phyloP scores from a whole-genome alignment of 2,329 filamentous ascomycete species.

The Alternaria incomplexa region DNA sequence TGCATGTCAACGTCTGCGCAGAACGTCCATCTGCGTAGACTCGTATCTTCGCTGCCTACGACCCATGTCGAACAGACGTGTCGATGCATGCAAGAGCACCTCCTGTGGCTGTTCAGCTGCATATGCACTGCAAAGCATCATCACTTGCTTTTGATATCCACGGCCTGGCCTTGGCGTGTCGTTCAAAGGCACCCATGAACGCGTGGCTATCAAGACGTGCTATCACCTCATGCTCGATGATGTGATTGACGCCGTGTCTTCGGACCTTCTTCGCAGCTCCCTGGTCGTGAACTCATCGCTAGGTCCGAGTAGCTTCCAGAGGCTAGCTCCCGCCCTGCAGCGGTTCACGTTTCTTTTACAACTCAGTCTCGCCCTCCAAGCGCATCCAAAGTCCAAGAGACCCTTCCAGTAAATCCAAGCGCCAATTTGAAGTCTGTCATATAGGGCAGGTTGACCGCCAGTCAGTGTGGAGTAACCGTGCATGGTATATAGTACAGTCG shows the following conservation, averaged over 20 bases:
- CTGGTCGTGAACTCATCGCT: neutral
- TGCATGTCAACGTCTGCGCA: neutral
- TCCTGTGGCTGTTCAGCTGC: neutral
- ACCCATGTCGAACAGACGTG: neutral
- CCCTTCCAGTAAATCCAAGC: constrained; percentile 24
- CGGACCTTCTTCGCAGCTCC: neutral
- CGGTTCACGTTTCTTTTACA: neutral
- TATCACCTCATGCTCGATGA: neutral
- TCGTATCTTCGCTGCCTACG: constrained; percentile 8
- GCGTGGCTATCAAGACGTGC: neutral
- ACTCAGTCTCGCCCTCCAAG: neutral
- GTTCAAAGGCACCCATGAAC: neutral
- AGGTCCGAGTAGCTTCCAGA: neutral
- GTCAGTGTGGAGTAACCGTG: constrained; percentile 25
- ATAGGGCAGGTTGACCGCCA: constrained; percentile 30
- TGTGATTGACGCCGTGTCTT: neutral
- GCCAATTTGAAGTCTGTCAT: constrained; percentile 14
- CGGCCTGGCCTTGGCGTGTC: neutral
- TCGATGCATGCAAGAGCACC: neutral
- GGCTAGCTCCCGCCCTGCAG: constrained; percentile 1
- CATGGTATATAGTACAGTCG: constrained; percentile 20
- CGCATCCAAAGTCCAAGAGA: neutral
- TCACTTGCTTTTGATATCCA: constrained; percentile 4
- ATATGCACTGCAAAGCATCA: constrained; percentile 7
- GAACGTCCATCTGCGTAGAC: neutral